Conservation (phyloP, 331 rosid genomes). For the Stylosanthes scabra region DNA sequence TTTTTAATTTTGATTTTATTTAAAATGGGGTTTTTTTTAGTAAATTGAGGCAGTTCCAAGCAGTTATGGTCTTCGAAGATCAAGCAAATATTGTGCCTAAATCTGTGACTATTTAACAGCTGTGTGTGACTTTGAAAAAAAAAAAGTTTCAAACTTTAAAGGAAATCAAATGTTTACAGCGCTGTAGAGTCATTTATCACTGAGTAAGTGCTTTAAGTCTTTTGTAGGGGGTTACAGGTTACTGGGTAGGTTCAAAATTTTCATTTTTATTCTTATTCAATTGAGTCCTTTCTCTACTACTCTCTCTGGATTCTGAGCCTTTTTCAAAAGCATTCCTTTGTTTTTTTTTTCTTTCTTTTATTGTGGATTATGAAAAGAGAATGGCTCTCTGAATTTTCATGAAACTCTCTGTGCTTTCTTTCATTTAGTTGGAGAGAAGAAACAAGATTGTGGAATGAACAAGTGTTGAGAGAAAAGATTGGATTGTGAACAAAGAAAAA, state of each 20-base stretch:
- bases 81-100: constrained; percentile 55
- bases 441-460: neutral
- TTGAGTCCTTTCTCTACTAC: constrained; percentile 3
- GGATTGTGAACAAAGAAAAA: constrained; percentile 9
- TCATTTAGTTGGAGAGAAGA: neutral
- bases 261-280: constrained; percentile 7
- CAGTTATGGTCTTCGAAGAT: constrained; percentile 65
- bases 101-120: constrained; percentile 43
- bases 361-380: no score
- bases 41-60: constrained; percentile 42
- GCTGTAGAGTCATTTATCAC: constrained; percentile 23
- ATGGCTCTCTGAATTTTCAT: no score
- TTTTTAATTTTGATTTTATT: neutral
- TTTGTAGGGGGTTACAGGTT: neutral
- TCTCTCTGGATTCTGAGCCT: constrained; percentile 30
- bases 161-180: constrained; percentile 19
- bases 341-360: neutral
- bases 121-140: constrained; percentile 8
- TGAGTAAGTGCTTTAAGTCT: constrained; percentile 2
- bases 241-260: constrained; percentile 15
- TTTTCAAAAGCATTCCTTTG: constrained; percentile 27
- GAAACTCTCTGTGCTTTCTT: neutral
- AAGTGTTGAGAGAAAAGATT: neutral
- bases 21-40: constrained; percentile 42
- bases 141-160: constrained; percentile 15